These are phyloP conservation scores for Sarocladium brachiariae DNA, from an alignment of 2,329 filamentous ascomycete species.

Conservation along the genomic window DNA sequence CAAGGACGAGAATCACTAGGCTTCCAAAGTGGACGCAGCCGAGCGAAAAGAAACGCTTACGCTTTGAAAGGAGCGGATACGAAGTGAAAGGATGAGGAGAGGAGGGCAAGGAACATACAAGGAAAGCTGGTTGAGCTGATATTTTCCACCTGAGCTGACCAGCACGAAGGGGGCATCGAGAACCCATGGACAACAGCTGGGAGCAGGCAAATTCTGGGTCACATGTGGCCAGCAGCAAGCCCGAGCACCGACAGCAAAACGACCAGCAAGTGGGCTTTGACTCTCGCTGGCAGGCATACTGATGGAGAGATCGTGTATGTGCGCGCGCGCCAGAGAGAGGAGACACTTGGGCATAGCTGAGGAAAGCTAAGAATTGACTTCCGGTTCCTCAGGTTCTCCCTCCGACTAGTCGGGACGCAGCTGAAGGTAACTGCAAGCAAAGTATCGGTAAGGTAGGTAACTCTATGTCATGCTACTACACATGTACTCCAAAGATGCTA, in stretches of 20 bases:
- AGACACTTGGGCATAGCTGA: too few relatives aligned
- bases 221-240: background rate
- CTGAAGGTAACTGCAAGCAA: too few relatives aligned
- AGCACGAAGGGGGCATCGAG: background rate
- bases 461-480: too few relatives aligned
- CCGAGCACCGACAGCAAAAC: background rate
- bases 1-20: background rate
- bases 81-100: background rate
- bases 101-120: background rate
- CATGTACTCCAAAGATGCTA: too few relatives aligned
- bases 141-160: background rate
- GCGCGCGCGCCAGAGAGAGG: too few relatives aligned
- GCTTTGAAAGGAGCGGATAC: background rate
- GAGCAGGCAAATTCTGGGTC: background rate
- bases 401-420: too few relatives aligned
- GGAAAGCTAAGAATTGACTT: too few relatives aligned
- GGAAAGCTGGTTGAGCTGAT: background rate
- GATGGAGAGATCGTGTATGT: too few relatives aligned
- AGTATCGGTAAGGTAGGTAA: too few relatives aligned
- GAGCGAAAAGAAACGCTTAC: too few relatives aligned
- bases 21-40: background rate
- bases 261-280: background rate
- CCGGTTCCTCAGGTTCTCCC: too few relatives aligned
- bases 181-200: background rate
- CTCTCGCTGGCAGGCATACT: too few relatives aligned